These are phyloP conservation scores for Aurinia saxatilis DNA, from an alignment of 345 rosid genomes.

Conservation along the genomic window DNA sequence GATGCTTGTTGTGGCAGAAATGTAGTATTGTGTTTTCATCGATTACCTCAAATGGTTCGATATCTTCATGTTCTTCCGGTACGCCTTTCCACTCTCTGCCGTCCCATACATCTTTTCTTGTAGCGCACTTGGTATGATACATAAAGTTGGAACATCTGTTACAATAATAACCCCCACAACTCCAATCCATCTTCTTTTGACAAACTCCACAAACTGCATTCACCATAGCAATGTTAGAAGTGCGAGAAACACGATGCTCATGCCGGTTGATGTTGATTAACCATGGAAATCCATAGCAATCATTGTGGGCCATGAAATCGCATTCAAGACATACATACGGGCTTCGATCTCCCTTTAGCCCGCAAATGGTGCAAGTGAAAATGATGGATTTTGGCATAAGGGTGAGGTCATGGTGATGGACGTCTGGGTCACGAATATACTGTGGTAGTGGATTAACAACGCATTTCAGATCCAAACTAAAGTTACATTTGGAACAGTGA, in stretches of 20 bases:
- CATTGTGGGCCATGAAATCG: background rate
- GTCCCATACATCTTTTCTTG: background rate
- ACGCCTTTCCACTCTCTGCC: background rate
- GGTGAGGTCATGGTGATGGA: background rate
- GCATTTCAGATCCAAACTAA: background rate
- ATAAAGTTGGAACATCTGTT: no score
- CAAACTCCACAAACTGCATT: background rate
- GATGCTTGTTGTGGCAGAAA: background rate
- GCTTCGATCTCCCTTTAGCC: background rate
- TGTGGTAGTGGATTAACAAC: background rate
- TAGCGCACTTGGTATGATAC: background rate
- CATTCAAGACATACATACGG: background rate
- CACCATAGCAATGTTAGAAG: background rate
- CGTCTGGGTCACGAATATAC: background rate
- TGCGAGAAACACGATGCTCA: background rate
- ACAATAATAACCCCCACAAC: no score
- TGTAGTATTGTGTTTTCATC: background rate
- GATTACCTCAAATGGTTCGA: background rate
- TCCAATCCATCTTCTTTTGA: no score
- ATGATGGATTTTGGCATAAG: background rate
- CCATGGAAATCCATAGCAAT: background rate
- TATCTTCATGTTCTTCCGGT: background rate
- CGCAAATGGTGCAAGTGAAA: constrained; percentile 3
- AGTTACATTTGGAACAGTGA: background rate
- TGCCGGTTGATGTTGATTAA: constrained; percentile 2